Evolutionary conservation across 169 alveolate genomes (phyloP).

Genomic region (Blepharisma undulans): DNA sequence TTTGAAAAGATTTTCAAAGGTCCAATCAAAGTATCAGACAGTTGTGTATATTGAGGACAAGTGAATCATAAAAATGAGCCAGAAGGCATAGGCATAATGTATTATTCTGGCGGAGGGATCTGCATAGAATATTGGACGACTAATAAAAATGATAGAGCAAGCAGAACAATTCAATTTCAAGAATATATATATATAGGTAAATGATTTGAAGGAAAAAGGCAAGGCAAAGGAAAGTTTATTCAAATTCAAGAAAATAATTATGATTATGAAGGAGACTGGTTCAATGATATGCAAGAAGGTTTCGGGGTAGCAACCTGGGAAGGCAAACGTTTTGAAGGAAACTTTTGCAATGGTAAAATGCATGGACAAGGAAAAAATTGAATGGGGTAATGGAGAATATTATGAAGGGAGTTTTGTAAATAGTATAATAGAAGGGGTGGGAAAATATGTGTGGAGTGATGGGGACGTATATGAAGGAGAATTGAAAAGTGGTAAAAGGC

Average conservation of each 20-base stretch:
- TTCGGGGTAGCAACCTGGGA: slow-evolving; percentile 28
- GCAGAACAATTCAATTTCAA: background rate
- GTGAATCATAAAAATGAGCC: background rate
- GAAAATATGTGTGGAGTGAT: background rate
- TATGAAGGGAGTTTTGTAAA: background rate
- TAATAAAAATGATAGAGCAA: background rate
- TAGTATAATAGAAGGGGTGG: background rate
- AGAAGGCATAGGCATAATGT: slow-evolving; percentile 24
- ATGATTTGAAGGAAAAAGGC: background rate
- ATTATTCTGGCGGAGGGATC: slow-evolving; percentile 11
- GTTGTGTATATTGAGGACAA: slow-evolving; percentile 11
- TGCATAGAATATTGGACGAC: too few relatives aligned
- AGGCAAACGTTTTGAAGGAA: slow-evolving; percentile 31
- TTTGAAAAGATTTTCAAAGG: background rate
- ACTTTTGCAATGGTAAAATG: background rate
- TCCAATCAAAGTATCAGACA: background rate
- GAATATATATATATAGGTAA: slow-evolving; percentile 18
- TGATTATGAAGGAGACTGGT: slow-evolving; percentile 44
- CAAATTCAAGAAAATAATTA: slow-evolving; percentile 45
- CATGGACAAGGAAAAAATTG: slow-evolving; percentile 43
- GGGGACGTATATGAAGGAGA: background rate
- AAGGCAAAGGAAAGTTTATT: slow-evolving; percentile 41
- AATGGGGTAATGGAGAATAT: too few relatives aligned
- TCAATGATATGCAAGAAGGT: slow-evolving; percentile 15
- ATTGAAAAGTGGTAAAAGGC: background rate